Percentiles rank a stretch among this genome's conserved stretches.
Conservation (phyloP, 768 basidiomycete genomes). For the Tylopilus vinaceipallidus region DNA sequence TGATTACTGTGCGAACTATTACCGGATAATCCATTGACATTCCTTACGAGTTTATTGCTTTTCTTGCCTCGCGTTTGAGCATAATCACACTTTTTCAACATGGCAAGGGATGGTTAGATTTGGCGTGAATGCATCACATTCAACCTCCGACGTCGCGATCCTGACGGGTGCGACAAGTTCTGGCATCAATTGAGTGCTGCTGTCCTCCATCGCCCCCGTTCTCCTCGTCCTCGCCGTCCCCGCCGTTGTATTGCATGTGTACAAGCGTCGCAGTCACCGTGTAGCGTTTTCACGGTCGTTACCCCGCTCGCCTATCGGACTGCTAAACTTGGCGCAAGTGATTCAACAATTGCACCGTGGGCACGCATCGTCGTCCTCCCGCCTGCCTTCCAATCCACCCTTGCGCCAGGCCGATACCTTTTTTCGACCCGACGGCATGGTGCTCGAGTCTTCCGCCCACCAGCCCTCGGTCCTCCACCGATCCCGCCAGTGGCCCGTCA, state of each 20-base stretch:
- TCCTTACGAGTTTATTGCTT: constrained; percentile 32
- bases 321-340: constrained; percentile 16
- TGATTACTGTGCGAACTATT: constrained; percentile 35
- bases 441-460: constrained; percentile 29
- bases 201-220: constrained; percentile 10
- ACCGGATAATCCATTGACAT: constrained; percentile 38
- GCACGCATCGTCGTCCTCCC: not conserved
- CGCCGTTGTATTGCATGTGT: constrained; percentile 12
- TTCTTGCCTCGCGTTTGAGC: constrained; percentile 27
- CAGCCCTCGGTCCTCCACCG: constrained; percentile 29
- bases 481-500: constrained; percentile 36
- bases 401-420: not conserved
- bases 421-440: constrained; percentile 23
- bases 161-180: constrained; percentile 12
- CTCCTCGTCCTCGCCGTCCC: constrained; percentile 1
- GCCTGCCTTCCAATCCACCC: not conserved
- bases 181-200: constrained; percentile 4
- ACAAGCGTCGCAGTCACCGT: constrained; percentile 5
- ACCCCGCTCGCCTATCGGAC: constrained; percentile 6
- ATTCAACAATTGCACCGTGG: constrained; percentile 10
- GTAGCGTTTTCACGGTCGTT: constrained; percentile 5
- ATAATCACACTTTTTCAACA: constrained; percentile 21
- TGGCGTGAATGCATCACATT: constrained; percentile 16
- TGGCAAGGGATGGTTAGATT: constrained; percentile 4
- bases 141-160: constrained; percentile 27